Evolutionary conservation across 495 filamentous ascomycete species (phyloP), one percentile per base, ranked within the genome.

Genomic region (Aspergillus leporis): DNA sequence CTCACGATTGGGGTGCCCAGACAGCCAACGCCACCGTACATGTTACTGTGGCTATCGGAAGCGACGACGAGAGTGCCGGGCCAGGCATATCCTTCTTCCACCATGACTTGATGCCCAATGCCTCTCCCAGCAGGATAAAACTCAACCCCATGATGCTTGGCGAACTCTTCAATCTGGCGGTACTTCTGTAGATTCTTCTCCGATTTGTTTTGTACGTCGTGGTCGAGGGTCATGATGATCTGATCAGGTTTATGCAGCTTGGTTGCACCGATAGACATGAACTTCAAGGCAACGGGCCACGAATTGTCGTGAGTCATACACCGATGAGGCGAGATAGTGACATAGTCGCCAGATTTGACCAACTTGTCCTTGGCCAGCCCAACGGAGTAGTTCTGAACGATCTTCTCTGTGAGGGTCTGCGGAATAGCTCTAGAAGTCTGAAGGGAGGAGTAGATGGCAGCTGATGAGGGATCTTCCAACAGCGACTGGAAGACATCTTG

Each of bases 271-370:
- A 96, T 93, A 0, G 84, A 86, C 85, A 91, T 88, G 78, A 92
- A 95, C 73, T 98, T 97, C 47, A 82, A 66, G 0, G 89, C 87
- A 0, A 95, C 87, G 1, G 93, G 90, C 88, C 87, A 95, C 0
- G 86, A 86, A 74, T 98, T 97, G 72, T 98, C 94, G 74, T 98
- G 93, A 0, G 91, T 93, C 64, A 97, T 94, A 77, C 88, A 89
- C 23, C 80, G 78, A 58, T 90, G 81, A 5, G 91, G 90, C 18
- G 81, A 74, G 30, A 97, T 80, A 0, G 85, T 90, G 49, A 97
- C 85, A 79, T 93, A 96, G 79, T 95, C 92, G 58, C 92, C 91
- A 8, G 83, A 74, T 57, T 77, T 77, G 60, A 92, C 88, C n/a
- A 77, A 74, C 72, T 94, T 94, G 22, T 82, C 90, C 6, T 81